Evolutionary conservation across 495 filamentous ascomycete species (phyloP).

Genomic region (Aspergillus wentii): DNA sequence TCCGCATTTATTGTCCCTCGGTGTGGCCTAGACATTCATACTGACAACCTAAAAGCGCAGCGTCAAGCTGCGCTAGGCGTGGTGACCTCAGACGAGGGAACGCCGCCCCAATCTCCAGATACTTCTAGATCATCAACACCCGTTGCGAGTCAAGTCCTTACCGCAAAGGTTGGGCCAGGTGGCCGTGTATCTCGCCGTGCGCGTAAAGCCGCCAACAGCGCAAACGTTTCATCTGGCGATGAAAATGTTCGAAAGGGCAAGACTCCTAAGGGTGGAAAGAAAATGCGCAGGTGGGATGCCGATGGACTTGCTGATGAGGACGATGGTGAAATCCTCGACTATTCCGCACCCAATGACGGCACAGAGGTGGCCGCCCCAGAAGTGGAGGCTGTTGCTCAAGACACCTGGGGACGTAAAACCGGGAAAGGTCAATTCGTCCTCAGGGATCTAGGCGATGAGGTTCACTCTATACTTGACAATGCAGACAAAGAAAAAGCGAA

Average conservation of each 20-base stretch:
- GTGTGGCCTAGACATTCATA: conserved; percentile 6
- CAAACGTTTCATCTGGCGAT: conserved; percentile 78
- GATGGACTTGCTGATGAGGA: conserved; percentile 86
- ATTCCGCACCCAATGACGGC: conserved; percentile 62
- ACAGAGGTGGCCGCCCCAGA: conserved; percentile 45
- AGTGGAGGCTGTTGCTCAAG: conserved; percentile 69
- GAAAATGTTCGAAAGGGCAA: conserved; percentile 61
- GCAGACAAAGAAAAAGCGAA: conserved; percentile 61
- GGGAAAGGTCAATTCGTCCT: conserved; percentile 89
- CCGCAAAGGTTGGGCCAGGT: conserved; percentile 64
- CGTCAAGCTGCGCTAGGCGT: conserved; percentile 42
- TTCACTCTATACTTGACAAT: conserved; percentile 78
- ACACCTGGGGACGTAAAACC: conserved; percentile 78
- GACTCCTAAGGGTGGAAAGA: conserved; percentile 63
- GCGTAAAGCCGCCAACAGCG: conserved; percentile 66
- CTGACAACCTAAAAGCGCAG: conserved; percentile 35
- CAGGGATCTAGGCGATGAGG: conserved; percentile 88
- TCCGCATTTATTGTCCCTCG: background rate
- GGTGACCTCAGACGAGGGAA: conserved; percentile 47
- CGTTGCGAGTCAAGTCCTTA: conserved; percentile 58
- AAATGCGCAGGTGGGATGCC: conserved; percentile 84
- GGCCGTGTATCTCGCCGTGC: conserved; percentile 76
- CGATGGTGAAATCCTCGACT: conserved; percentile 77
- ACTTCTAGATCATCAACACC: conserved; percentile 76
- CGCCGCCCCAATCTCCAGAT: conserved; percentile 66